Evolutionary conservation across 768 basidiomycete genomes (phyloP), one percentile per base, ranked within the genome.

Genomic region (Arthromyces matolae): DNA sequence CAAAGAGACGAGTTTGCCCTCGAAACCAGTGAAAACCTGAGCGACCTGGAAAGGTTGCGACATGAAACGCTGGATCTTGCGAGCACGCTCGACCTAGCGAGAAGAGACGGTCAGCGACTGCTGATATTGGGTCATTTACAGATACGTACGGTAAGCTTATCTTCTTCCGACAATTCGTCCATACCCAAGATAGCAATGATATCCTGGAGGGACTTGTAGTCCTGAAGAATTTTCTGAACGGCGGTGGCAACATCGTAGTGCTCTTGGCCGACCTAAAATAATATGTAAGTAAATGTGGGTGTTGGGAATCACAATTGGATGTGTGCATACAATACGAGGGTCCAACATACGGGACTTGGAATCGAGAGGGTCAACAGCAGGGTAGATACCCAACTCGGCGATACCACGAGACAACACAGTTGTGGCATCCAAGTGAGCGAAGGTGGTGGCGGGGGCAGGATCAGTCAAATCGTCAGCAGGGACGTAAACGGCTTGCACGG

Each of bases 401-500:
- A 99, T 98, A 74, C 90, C 86, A 80, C 96, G 96, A 47, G 96
- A 99, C 74, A 99, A 80, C 68, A 97, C 94, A 65, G 96, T 98
- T 59, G 96, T 99, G 60, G 96, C 95, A 68, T 99, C 96, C 90
- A 99, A 91, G 71, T 98, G 96, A 71, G 95, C 95, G 77, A 98
- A 98, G 62, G 96, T 98, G 57, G 96, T 99, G 54, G 96, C 96
- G 32, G 96, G 96, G 51, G 96, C 96, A 56, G 96, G 96, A 78
- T 98, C 96, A 64, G 96, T 99, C 91, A 99, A 90, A 78, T 98
- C 96, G 72, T 98, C 96, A 61, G 96, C 96, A 55, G 96, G 96
- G 54, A 99, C 96, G 69, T 99, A 99, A 70, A 99, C 96, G 63
- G 96, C 96, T 73, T 99, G 96, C 65, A 99, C 96, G 28, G 95